Conservation (phyloP, 2,329 filamentous ascomycete species). For the Salinomyces thailandicus region DNA sequence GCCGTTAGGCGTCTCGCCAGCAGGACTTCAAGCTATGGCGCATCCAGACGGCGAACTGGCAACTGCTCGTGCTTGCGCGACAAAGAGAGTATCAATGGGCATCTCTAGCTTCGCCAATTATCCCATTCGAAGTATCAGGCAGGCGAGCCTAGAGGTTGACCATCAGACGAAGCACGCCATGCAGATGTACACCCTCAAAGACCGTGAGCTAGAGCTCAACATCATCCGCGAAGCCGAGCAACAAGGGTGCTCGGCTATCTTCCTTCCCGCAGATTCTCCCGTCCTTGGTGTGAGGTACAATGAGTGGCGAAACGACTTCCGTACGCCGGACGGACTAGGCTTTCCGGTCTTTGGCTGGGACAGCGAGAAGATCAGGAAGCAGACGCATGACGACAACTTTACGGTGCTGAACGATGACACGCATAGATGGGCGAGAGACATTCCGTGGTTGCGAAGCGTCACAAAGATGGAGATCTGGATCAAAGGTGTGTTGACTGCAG, state of each 20-base stretch:
- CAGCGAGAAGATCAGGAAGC: conserved; percentile 15
- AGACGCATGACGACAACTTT: conserved; percentile 23
- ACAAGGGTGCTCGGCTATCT: conserved; percentile 42
- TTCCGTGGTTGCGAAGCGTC: conserved; percentile 39
- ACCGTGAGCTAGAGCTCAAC: conserved; percentile 38
- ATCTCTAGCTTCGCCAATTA: conserved; percentile 37
- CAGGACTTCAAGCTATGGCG: conserved; percentile 39
- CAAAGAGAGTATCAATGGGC: background rate
- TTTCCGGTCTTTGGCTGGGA: conserved; percentile 21
- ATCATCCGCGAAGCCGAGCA: conserved; percentile 21
- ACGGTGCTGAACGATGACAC: conserved; percentile 19
- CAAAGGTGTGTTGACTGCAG: conserved; percentile 31
- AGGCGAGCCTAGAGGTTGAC: conserved; percentile 25
- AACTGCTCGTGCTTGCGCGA: background rate
- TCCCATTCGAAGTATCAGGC: conserved; percentile 37
- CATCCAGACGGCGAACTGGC: conserved; percentile 1
- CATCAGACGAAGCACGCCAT: conserved; percentile 37
- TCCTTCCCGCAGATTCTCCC: conserved; percentile 46
- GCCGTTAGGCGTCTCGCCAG: conserved; percentile 43
- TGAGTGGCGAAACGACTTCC: conserved; percentile 45
- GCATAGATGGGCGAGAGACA: conserved; percentile 28
- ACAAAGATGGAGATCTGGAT: conserved; percentile 42
- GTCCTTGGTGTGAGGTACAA: conserved; percentile 44
- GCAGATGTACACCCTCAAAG: conserved; percentile 45
- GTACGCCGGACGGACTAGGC: conserved; percentile 19